These are phyloP conservation scores for Pseudopyricularia javanii DNA, from an alignment of 2,329 filamentous ascomycete genomes.

Conservation along the genomic window DNA sequence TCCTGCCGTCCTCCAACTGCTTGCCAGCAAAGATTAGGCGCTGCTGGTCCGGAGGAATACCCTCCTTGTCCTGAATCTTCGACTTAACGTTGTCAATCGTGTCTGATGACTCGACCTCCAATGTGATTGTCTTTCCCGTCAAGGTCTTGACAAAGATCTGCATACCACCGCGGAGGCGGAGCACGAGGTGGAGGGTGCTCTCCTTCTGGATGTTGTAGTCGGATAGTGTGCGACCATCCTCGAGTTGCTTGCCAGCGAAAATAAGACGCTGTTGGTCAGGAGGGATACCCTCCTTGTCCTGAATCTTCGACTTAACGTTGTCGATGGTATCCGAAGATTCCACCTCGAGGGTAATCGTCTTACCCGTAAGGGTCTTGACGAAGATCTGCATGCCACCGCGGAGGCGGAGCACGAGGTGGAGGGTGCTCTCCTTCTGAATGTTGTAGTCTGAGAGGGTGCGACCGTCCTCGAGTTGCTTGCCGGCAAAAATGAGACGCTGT, in stretches of 20 bases:
- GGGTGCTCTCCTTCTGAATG: constrained; percentile 53
- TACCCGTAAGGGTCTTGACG: constrained; percentile 79
- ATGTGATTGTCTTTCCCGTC: constrained; percentile 87
- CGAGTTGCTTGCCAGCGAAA: constrained; percentile 91
- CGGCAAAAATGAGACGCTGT: constrained; percentile 82
- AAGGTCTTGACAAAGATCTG: constrained; percentile 82
- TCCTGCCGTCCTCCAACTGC: constrained; percentile 86
- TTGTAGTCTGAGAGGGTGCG: constrained; percentile 78
- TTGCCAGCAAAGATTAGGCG: constrained; percentile 89
- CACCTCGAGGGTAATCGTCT: constrained; percentile 87
- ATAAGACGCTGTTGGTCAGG: constrained; percentile 94
- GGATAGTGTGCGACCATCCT: constrained; percentile 80
- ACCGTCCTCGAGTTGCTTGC: constrained; percentile 35
- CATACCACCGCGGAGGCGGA: constrained; percentile 83
- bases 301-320: constrained; percentile 94
- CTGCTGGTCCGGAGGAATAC: constrained; percentile 90
- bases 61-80: constrained; percentile 90
- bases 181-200: constrained; percentile 71
- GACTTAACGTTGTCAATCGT: constrained; percentile 91
- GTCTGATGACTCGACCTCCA: constrained; percentile 80
- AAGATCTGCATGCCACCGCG: constrained; percentile 58
- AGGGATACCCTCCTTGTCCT: constrained; percentile 95
- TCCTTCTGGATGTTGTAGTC: constrained; percentile 98
- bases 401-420: constrained; percentile 65
- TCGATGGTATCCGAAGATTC: constrained; percentile 87